Conservation (phyloP, 805 yeast genomes). For the Candida patagonica region DNA sequence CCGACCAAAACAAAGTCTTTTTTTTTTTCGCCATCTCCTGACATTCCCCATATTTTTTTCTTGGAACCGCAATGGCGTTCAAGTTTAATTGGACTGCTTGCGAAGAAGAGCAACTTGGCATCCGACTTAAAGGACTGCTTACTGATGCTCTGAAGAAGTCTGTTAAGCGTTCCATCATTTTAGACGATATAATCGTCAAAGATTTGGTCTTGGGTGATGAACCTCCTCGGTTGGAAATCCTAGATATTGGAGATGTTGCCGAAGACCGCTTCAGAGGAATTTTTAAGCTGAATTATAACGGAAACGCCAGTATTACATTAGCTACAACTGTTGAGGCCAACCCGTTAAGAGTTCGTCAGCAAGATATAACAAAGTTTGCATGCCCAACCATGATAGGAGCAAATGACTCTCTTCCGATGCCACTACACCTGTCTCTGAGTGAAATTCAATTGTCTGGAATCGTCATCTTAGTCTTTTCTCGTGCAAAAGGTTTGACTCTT, state of each 20-base stretch:
- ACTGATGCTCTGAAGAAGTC: conserved; percentile 28
- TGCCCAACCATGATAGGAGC: conserved; percentile 61
- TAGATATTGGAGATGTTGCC: conserved; percentile 70
- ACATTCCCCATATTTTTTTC: conserved; percentile 7
- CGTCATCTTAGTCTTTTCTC: conserved; percentile 73
- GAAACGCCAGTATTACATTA: conserved; percentile 63
- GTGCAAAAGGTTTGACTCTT: conserved; percentile 72
- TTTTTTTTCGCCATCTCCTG: no score
- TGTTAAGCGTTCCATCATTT: conserved; percentile 28
- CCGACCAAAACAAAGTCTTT: no score
- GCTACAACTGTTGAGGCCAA: conserved; percentile 74
- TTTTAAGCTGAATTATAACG: conserved; percentile 65
- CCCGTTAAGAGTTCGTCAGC: conserved; percentile 57
- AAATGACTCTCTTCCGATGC: conserved; percentile 62
- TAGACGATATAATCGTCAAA: conserved; percentile 45
- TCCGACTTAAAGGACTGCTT: conserved; percentile 41
- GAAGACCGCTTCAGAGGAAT: conserved; percentile 45
- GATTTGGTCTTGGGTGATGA: conserved; percentile 50
- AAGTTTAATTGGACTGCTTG: conserved; percentile 73
- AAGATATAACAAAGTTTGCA: conserved; percentile 41
- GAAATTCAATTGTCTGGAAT: conserved; percentile 69
- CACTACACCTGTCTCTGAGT: conserved; percentile 64
- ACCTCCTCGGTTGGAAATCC: conserved; percentile 64
- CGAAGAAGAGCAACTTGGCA: conserved; percentile 49
- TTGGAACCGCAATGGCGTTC: conserved; percentile 33